Conservation (phyloP, 2,329 filamentous ascomycete species). For the Pseudogymnoascus sp. region DNA sequence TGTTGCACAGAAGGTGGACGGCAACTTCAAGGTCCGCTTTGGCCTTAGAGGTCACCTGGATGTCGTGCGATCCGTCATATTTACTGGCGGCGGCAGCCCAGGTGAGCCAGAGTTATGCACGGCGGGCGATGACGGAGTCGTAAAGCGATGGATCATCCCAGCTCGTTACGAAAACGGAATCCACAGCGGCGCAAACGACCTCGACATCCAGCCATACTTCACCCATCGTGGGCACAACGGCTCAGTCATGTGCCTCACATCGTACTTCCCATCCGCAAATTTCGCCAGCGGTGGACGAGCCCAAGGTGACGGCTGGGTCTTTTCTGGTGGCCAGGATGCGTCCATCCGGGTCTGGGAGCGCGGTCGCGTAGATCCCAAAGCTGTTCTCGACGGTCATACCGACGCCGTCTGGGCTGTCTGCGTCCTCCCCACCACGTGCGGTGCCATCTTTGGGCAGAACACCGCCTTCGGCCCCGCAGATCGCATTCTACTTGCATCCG, state of each 20-base stretch:
- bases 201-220: slow-evolving; percentile 89
- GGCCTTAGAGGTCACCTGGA: slow-evolving; percentile 88
- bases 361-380: slow-evolving; percentile 88
- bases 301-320: slow-evolving; percentile 93
- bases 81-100: slow-evolving; percentile 90
- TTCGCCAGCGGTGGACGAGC: slow-evolving; percentile 84
- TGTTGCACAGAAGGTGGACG: slow-evolving; percentile 53
- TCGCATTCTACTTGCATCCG: slow-evolving; percentile 81
- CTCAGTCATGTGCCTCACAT: slow-evolving; percentile 75
- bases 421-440: slow-evolving; percentile 76
- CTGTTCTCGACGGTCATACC: slow-evolving; percentile 85
- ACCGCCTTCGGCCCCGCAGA: slow-evolving; percentile 72
- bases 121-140: slow-evolving; percentile 85
- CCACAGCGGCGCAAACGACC: slow-evolving; percentile 48
- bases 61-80: slow-evolving; percentile 88
- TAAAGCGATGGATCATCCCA: slow-evolving; percentile 95
- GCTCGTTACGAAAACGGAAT: slow-evolving; percentile 59
- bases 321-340: slow-evolving; percentile 90
- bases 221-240: slow-evolving; percentile 93
- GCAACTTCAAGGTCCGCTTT: slow-evolving; percentile 86
- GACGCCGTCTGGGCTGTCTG: slow-evolving; percentile 96
- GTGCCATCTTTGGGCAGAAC: slow-evolving; percentile 68
- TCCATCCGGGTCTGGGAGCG: slow-evolving; percentile 94
- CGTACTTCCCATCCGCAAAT: slow-evolving; percentile 78
- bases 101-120: slow-evolving; percentile 96